Evolutionary conservation across 164 flowering plant genomes (phyloP).

Genomic region (grape (Vitis vinifera)): ASM3070453v1 NC_081818.1:13845001-13845500

Average conservation of each 20-base stretch:
- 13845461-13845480: neutral
- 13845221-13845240: neutral
- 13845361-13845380: neutral
- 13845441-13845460: neutral
- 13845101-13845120: slow-evolving; percentile 16
- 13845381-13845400: neutral
- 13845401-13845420: neutral
- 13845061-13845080: neutral
- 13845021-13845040: neutral
- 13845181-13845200: slow-evolving; percentile 46
- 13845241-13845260: neutral
- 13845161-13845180: slow-evolving; percentile 68
- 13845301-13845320: neutral
- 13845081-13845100: neutral
- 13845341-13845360: neutral
- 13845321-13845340: neutral
- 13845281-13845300: neutral
- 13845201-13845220: slow-evolving; percentile 39
- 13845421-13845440: neutral
- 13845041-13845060: neutral
- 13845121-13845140: slow-evolving; percentile 92
- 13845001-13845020: neutral
- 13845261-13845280: neutral
- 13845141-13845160: slow-evolving; percentile 79
- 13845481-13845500: neutral